Base-by-base conservation (phyloP, 2,329 filamentous ascomycete species). In the Aspergillus ochraceus region DNA sequence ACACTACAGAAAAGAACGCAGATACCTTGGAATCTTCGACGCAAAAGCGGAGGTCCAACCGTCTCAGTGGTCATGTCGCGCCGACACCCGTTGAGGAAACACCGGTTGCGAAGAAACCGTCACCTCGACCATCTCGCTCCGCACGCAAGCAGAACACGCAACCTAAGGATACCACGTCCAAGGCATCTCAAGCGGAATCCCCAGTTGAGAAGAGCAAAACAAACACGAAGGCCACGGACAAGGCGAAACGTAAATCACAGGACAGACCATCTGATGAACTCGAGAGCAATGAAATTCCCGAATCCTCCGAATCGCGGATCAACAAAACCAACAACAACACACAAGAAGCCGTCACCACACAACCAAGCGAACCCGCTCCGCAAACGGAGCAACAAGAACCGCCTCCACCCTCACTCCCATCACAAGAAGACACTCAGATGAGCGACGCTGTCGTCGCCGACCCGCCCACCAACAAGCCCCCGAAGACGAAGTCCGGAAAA, bases 31-130 rank as follows among this genome's bases (percentile, higher is more conserved):
- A 67, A 1, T 54, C 52, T 2, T 60, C 59, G 17, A 64, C 70
- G 22, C 65, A 71, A 26, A 74, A 74, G 60, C 63, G 70, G 39
- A 71, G 71, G 52, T 76, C 74, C 3, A 61, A 61, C 14, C 69
- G 72, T 24, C 64, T 71, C 26, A 70, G 70, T 11, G 68, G 67
- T 9, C 60, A 68, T 29, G 52, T 64, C 36, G 61, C 58, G 6
- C 61, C 63, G 6, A 46, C 49, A 17, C 49, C 59, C 8, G 30
- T 60, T 4, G 64, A 63, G 26, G 62, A 65, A 29, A 60, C 29
- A 20, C 52, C 63, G 24, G 26, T 55, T 14, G 54, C 60, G 14
- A 58, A 56, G 32, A 67, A 64, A 32, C 20, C 36, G 24, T 63
- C 63, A 14, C 59, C 64, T 6, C 64, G 59, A 6, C 54, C 55